Conservation (phyloP, 257 asterid genomes). For the Capsicum rhomboideum region DNA sequence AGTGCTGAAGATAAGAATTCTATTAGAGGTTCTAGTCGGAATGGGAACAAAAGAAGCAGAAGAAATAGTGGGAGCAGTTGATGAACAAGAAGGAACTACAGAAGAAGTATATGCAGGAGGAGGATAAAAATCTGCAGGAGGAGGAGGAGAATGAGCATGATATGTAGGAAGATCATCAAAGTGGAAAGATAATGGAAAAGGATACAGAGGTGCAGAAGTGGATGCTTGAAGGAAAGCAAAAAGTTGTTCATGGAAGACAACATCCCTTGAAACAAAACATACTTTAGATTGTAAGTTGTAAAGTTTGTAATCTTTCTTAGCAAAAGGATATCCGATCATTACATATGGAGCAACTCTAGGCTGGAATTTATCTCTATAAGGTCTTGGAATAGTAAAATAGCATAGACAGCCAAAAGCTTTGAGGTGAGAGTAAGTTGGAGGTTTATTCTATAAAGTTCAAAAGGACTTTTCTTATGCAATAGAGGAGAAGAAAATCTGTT, state of each 20-base stretch:
- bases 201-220: too few species aligned
- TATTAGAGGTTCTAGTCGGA: too few species aligned
- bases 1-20: too few species aligned
- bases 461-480: neutral
- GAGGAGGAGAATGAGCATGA: too few species aligned
- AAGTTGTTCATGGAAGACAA: neutral
- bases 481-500: neutral
- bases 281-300: neutral
- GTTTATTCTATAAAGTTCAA: neutral
- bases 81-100: too few species aligned
- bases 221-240: neutral
- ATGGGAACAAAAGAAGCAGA: too few species aligned
- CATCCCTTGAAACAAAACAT: neutral
- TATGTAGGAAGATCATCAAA: neutral
- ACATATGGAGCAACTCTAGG: neutral
- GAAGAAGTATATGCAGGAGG: too few species aligned
- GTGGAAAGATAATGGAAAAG: neutral
- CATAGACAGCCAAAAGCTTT: neutral
- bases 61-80: too few species aligned
- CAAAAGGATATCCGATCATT: neutral
- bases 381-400: neutral
- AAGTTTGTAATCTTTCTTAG: neutral
- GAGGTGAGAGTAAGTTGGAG: neutral
- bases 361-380: neutral
- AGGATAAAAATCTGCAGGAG: too few species aligned